Base-by-base conservation (phyloP, 2,329 filamentous ascomycete genomes). In the Akanthomyces lecanii region DNA sequence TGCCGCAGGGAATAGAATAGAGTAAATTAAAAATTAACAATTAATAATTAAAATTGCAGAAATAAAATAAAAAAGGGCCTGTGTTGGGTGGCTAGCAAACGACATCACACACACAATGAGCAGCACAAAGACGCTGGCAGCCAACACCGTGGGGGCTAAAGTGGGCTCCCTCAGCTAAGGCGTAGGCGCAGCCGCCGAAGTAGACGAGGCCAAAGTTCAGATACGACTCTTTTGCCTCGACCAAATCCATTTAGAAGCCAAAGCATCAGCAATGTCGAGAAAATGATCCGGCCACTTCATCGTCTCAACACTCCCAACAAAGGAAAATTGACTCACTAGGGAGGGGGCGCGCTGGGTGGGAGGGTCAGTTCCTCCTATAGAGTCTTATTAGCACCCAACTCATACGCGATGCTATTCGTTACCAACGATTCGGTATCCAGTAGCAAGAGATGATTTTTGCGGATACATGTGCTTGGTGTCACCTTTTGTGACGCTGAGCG, bases 331-430 rank as follows among this genome's bases (percentile, higher is more conserved):
- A 2, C 36, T 18, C n/a, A 54, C 18, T 21, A 52, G 25, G 28
- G 44, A 25, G 44, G 44, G 30, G 42, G 42, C 18, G 12, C 38
- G 30, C 18, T 36, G 33, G 18, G 28, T 47, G 42, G 54, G 55
- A 57, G 55, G 42, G 54, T 57, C 54, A 38, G 18, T 47, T 45
- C 42, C 5, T n/a, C 42, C 40, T 47, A 60, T 36, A 60, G 30
- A 60, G 47, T 60, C 57, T 60, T 60, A 60, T 60, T 60, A 60
- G 45, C 45, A 28, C 47, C 57, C 30, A 36, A 40, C 33, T 30
- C 47, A n/a, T 6, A n/a, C 12, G 57, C 23, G 45, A 60, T 60
- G 36, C 47, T 42, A 60, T 60, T 60, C 36, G 57, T 44, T 60
- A 60, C 57, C 57, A 51, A 6, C 47, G 16, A 30, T 7, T 14